Evolutionary conservation across 768 basidiomycete species (phyloP).

Genomic region (Auricularia sp.): DNA sequence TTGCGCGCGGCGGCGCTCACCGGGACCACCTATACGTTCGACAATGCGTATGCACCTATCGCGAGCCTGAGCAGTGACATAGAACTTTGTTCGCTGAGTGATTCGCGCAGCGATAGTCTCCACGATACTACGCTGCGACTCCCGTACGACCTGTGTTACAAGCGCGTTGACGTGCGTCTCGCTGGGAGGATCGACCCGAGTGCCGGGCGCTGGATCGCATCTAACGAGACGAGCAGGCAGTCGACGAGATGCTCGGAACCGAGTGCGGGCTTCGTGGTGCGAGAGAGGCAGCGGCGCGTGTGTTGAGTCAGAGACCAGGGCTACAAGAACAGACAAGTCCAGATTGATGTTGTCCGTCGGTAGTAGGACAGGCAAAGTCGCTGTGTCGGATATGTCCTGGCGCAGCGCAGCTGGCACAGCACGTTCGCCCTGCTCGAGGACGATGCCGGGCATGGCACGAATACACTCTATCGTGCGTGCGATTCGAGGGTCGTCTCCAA

Average conservation of each 20-base stretch:
- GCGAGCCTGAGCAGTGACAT: slow-evolving; percentile 72
- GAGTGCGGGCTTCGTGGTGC: slow-evolving; percentile 45
- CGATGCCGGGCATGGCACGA: slow-evolving; percentile 46
- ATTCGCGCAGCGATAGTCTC: slow-evolving; percentile 15
- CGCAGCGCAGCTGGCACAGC: slow-evolving; percentile 6
- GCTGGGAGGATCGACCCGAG: slow-evolving; percentile 9
- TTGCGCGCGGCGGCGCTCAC: slow-evolving; percentile 52
- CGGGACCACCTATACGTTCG: slow-evolving; percentile 64
- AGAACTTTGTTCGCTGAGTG: slow-evolving; percentile 34
- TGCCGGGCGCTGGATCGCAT: slow-evolving; percentile 10
- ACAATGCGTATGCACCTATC: slow-evolving; percentile 69
- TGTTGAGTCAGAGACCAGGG: slow-evolving; percentile 72
- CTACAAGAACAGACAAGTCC: slow-evolving; percentile 78
- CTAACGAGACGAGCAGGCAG: background rate
- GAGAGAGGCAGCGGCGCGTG: slow-evolving; percentile 56
- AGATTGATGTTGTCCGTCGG: slow-evolving; percentile 63
- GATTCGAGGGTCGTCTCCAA: slow-evolving; percentile 45
- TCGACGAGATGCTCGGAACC: slow-evolving; percentile 32
- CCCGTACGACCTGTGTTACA: slow-evolving; percentile 61
- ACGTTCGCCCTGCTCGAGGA: slow-evolving; percentile 57
- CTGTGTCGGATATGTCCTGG: slow-evolving; percentile 3
- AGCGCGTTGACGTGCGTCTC: slow-evolving; percentile 53
- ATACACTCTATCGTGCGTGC: slow-evolving; percentile 46
- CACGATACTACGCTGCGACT: slow-evolving; percentile 47
- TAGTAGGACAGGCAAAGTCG: slow-evolving; percentile 16